These are phyloP conservation scores for Aaosphaeria pasadenensis DNA, from an alignment of 2,329 filamentous ascomycete species.

Conservation along the genomic window DNA sequence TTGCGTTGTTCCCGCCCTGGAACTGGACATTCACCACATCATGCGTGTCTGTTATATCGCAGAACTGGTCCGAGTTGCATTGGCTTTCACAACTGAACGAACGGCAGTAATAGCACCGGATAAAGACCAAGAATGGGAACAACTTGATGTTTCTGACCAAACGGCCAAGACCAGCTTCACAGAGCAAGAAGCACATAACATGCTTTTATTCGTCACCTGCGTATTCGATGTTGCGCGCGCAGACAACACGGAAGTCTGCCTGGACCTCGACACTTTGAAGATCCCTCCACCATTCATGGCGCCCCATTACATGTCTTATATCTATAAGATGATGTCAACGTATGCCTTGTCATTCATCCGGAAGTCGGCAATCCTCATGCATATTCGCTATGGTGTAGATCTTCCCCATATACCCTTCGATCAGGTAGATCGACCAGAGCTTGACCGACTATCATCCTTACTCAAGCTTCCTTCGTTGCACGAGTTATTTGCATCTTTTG, in stretches of 20 bases:
- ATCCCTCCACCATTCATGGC: slow-evolving; percentile 23
- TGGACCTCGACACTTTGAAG: slow-evolving; percentile 23
- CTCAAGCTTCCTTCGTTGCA: slow-evolving; percentile 76
- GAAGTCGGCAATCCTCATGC: slow-evolving; percentile 78
- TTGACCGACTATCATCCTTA: slow-evolving; percentile 74
- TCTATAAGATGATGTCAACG: slow-evolving; percentile 57
- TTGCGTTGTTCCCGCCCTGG: slow-evolving; percentile 64
- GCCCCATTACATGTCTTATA: slow-evolving; percentile 30
- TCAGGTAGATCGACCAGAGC: slow-evolving; percentile 67
- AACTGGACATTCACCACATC: slow-evolving; percentile 73
- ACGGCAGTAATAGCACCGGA: slow-evolving; percentile 5
- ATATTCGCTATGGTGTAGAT: slow-evolving; percentile 85
- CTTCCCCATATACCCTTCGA: slow-evolving; percentile 63
- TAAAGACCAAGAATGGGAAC: slow-evolving; percentile 24
- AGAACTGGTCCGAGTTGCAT: slow-evolving; percentile 80
- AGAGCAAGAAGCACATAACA: slow-evolving; percentile 24
- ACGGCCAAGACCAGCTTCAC: slow-evolving; percentile 12
- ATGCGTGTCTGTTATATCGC: slow-evolving; percentile 84
- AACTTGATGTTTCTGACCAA: slow-evolving; percentile 7
- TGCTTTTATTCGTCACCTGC: slow-evolving; percentile 30
- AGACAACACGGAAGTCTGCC: slow-evolving; percentile 18
- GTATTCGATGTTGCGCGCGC: slow-evolving; percentile 26
- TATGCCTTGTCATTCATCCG: slow-evolving; percentile 90
- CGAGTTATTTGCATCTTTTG: slow-evolving; percentile 66
- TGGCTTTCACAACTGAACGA: slow-evolving; percentile 45